Percentiles rank a stretch among this genome's conserved stretches.
phyloP scores from a whole-genome alignment of 768 basidiomycete genomes.

The Leucocoprinus sp. region DNA sequence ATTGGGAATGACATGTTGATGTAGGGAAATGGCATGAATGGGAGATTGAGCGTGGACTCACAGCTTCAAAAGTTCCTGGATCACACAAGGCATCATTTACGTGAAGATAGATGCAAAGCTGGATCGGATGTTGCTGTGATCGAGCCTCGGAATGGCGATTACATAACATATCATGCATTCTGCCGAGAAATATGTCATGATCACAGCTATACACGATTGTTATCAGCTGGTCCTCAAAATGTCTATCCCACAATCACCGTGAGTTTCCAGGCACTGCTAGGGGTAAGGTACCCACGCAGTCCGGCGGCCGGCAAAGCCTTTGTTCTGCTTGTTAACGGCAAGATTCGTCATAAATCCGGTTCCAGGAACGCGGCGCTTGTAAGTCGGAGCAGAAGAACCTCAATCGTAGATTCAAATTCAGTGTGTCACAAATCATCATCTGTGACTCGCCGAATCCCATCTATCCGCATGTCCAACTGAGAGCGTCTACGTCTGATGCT shows the following conservation, averaged over 20 bases:
- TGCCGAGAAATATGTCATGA: no score
- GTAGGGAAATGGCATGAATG: constrained; percentile 4
- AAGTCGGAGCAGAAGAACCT: background rate
- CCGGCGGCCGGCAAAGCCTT: background rate
- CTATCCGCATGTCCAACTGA: constrained; percentile 2
- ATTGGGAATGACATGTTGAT: constrained; percentile 8
- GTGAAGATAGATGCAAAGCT: constrained; percentile 11
- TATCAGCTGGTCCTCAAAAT: no score
- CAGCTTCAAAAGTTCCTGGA: constrained; percentile 7
- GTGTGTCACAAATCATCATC: background rate
- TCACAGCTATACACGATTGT: no score
- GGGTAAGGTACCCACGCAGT: no score
- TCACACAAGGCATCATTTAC: constrained; percentile 1
- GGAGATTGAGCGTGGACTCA: constrained; percentile 8
- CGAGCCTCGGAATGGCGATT: constrained; percentile 12
- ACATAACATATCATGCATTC: constrained; percentile 3
- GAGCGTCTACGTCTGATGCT: constrained; percentile 6
- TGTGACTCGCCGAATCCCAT: constrained; percentile 4
- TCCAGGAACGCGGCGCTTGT: constrained; percentile 8
- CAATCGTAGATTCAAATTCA: background rate
- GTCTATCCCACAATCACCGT: background rate
- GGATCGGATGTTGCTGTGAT: constrained; percentile 8
- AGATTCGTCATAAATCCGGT: no score
- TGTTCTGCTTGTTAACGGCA: no score
- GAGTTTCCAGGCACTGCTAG: background rate